These are phyloP conservation scores for Zopfia rhizophila DNA, from an alignment of 2,329 filamentous ascomycete species.

Conservation along the genomic window DNA sequence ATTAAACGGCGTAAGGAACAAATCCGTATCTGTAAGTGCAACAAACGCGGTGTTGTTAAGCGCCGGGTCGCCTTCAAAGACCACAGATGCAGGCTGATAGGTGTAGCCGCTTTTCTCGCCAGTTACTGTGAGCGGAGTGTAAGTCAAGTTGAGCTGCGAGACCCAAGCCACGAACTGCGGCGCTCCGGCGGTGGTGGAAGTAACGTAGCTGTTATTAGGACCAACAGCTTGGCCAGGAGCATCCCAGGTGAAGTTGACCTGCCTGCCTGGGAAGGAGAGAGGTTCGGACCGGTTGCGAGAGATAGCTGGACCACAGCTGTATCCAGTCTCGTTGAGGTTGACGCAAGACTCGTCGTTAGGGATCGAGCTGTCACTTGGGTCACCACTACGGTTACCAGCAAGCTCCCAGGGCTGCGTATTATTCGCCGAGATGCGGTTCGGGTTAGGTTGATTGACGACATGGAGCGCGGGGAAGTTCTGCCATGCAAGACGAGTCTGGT, in stretches of 20 bases:
- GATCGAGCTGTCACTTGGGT: slow-evolving; percentile 62
- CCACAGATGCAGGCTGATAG: slow-evolving; percentile 75
- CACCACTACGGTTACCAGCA: slow-evolving; percentile 67
- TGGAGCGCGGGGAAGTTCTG: slow-evolving; percentile 82
- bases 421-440: slow-evolving; percentile 72
- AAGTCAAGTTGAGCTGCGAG: slow-evolving; percentile 70
- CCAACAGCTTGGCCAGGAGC: slow-evolving; percentile 73
- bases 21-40: slow-evolving; percentile 74
- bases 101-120: slow-evolving; percentile 70
- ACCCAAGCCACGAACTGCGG: slow-evolving; percentile 81
- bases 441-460: slow-evolving; percentile 81
- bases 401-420: slow-evolving; percentile 72
- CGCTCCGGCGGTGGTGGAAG: slow-evolving; percentile 64
- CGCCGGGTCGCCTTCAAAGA: slow-evolving; percentile 73
- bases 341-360: slow-evolving; percentile 64
- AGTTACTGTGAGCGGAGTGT: slow-evolving; percentile 71
- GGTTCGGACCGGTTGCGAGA: slow-evolving; percentile 75
- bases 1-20: slow-evolving; percentile 81
- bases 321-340: slow-evolving; percentile 64
- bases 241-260: slow-evolving; percentile 79
- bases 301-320: slow-evolving; percentile 72
- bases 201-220: slow-evolving; percentile 85
- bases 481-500: slow-evolving; percentile 81
- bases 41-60: slow-evolving; percentile 85
- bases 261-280: slow-evolving; percentile 77